Percentiles rank a stretch among this genome's conserved stretches.
phyloP scores from a whole-genome alignment of 768 basidiomycete species.

The Tylopilus vinaceipallidus region DNA sequence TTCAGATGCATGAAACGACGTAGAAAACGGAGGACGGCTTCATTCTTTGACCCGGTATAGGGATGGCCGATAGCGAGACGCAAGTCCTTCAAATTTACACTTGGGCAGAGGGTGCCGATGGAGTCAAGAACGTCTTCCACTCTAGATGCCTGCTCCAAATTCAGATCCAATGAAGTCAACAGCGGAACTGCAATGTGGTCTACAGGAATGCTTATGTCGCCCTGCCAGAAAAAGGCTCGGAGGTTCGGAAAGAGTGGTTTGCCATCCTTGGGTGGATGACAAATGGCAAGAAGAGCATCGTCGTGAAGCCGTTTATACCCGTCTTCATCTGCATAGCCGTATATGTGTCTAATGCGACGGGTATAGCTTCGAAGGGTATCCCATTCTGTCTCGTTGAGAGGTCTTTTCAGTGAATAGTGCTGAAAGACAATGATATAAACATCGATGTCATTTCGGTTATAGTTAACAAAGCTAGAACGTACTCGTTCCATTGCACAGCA shows the following conservation, averaged over 20 bases:
- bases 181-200: not conserved
- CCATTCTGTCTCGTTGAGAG: no score
- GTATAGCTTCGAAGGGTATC: no score
- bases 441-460: no score
- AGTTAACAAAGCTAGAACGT: not conserved
- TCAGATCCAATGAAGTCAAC: not conserved
- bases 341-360: not conserved
- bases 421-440: no score
- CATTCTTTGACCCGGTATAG: no score
- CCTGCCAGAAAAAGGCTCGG: not conserved
- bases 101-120: not conserved
- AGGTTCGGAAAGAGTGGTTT: conserved; percentile 4
- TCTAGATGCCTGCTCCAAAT: not conserved
- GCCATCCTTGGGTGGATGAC: not conserved
- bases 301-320: not conserved
- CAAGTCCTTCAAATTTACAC: no score
- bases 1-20: not conserved
- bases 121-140: not conserved
- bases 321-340: not conserved
- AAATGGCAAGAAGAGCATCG: not conserved
- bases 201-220: not conserved
- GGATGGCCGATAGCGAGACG: no score
- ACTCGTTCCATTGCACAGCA: not conserved
- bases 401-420: no score
- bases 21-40: not conserved